Evolutionary conservation across 1,284 basidiomycete genomes (phyloP).

Genomic region (Athelia psychrophila): DNA sequence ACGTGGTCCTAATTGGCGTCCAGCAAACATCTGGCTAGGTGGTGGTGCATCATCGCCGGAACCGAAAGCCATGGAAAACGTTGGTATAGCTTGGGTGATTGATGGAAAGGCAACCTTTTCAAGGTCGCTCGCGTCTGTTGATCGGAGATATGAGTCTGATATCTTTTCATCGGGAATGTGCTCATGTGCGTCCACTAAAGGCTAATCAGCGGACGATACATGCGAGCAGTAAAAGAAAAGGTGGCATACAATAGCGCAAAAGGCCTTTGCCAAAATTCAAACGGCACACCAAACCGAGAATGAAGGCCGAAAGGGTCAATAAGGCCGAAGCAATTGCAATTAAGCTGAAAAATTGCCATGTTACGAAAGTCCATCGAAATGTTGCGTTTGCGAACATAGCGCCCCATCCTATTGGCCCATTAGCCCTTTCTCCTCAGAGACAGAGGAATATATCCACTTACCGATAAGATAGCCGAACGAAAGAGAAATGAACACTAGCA

Average conservation of each 20-base stretch:
- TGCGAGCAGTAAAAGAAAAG: background rate
- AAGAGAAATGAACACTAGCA: conserved; percentile 60
- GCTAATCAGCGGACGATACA: conserved; percentile 2
- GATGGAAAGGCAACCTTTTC: conserved; percentile 72
- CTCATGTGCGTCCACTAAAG: conserved; percentile 55
- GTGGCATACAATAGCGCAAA: conserved; percentile 54
- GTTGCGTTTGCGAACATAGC: conserved; percentile 67
- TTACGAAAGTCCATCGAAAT: conserved; percentile 73
- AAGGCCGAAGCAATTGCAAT: conserved; percentile 58
- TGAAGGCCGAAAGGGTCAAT: conserved; percentile 51
- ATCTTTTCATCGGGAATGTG: conserved; percentile 47
- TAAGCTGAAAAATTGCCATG: conserved; percentile 72
- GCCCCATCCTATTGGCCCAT: conserved; percentile 45
- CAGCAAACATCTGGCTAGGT: conserved; percentile 40
- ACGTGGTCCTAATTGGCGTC: conserved; percentile 40
- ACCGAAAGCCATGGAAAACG: conserved; percentile 50
- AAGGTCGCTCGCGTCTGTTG: conserved; percentile 27
- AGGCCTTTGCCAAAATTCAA: conserved; percentile 76
- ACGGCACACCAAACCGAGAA: conserved; percentile 63
- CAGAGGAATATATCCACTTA: too few relatives aligned
- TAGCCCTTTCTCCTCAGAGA: too few relatives aligned
- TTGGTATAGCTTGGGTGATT: conserved; percentile 47
- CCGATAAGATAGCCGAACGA: conserved; percentile 53
- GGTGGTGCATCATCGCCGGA: conserved; percentile 34
- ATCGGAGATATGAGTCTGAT: conserved; percentile 24